These are phyloP conservation scores for Coprinopsis strossmayeri DNA, from an alignment of 768 basidiomycete genomes.

Conservation along the genomic window DNA sequence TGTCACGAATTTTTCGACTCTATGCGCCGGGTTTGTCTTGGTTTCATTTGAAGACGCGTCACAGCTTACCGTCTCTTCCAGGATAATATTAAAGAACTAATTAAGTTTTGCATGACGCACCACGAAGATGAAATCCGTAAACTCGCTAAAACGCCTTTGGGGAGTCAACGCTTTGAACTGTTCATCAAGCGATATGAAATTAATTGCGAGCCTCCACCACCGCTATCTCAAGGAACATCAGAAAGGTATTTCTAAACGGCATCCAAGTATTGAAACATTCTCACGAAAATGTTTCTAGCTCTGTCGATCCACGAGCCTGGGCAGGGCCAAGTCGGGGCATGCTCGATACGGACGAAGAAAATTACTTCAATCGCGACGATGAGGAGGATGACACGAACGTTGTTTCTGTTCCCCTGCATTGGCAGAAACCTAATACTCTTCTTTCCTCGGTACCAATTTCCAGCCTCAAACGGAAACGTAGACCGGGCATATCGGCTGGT, in stretches of 20 bases:
- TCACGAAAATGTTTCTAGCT: conserved; percentile 23
- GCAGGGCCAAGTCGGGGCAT: conserved; percentile 36
- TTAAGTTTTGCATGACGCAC: conserved; percentile 75
- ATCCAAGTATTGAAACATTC: conserved; percentile 6
- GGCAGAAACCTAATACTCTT: conserved; percentile 22
- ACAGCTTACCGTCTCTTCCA: conserved; percentile 21
- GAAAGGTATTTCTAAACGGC: not conserved
- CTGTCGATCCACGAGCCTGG: conserved; percentile 35
- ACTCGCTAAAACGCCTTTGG: conserved; percentile 55
- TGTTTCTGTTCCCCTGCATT: conserved; percentile 18
- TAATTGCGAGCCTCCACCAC: conserved; percentile 74
- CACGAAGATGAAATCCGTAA: conserved; percentile 61
- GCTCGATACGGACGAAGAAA: conserved; percentile 78
- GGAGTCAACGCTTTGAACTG: conserved; percentile 59
- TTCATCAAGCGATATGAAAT: conserved; percentile 86
- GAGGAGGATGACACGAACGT: conserved; percentile 37
- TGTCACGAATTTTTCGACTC: conserved; percentile 95
- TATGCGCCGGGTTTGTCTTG: conserved; percentile 68
- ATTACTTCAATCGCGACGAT: conserved; percentile 88
- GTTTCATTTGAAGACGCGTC: not conserved
- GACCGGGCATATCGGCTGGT: conserved; percentile 32
- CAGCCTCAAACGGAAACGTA: conserved; percentile 54
- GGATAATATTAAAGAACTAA: conserved; percentile 86
- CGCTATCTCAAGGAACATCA: not conserved
- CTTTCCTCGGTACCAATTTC: conserved; percentile 25